Conservation (phyloP, 2,329 filamentous ascomycete species). For the Pezicula rhizophila region DNA sequence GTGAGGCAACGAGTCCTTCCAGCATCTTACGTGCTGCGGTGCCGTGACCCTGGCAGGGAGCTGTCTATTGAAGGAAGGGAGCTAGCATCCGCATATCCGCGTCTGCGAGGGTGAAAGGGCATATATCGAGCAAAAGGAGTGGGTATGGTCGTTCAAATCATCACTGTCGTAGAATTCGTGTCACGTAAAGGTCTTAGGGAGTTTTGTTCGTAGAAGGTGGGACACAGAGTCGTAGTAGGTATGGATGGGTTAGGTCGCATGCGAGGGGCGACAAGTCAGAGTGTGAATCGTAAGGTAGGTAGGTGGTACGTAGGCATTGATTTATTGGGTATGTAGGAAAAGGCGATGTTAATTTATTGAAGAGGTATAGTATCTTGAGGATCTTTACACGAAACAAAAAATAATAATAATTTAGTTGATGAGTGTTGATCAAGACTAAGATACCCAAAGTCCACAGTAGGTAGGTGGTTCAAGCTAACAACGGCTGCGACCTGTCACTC, state of each 20-base stretch:
- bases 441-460: too few relatives aligned
- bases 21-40: constrained; percentile 66
- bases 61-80: constrained; percentile 7
- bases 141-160: neutral
- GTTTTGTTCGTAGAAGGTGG: neutral
- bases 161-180: neutral
- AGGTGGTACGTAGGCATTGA: too few relatives aligned
- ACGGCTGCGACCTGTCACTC: too few relatives aligned
- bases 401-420: neutral
- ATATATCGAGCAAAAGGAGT: neutral
- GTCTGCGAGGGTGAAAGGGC: neutral
- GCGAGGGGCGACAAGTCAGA: too few relatives aligned
- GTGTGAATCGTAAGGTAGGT: too few relatives aligned
- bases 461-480: too few relatives aligned
- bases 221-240: neutral
- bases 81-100: neutral
- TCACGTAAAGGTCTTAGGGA: neutral
- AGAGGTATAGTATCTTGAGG: too few relatives aligned
- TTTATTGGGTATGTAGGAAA: too few relatives aligned
- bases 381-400: too few relatives aligned
- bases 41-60: constrained; percentile 70
- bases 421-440: neutral
- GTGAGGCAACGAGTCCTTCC: constrained; percentile 90
- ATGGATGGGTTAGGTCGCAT: neutral
- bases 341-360: too few relatives aligned